A percentile compares a stretch with the other conserved stretches of the same genome.
These are phyloP conservation scores for Magnaporthales sp. DNA, from an alignment of 2,329 filamentous ascomycete species.

Conservation along the genomic window DNA sequence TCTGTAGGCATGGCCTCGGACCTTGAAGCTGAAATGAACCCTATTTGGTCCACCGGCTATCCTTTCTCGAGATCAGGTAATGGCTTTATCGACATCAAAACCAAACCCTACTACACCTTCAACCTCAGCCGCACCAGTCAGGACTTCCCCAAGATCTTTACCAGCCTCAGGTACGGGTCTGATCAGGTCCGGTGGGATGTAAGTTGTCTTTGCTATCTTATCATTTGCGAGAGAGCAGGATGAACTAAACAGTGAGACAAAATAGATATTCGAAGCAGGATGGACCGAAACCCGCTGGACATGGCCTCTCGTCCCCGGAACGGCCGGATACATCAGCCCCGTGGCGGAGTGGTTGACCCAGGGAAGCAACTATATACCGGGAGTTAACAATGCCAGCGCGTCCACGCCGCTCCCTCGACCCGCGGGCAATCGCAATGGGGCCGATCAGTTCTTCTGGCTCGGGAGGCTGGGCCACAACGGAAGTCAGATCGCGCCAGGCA, in stretches of 20 bases:
- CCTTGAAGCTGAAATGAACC: conserved; percentile 6
- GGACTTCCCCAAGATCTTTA: conserved; percentile 20
- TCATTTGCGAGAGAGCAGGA: too few species aligned
- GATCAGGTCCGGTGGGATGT: conserved; percentile 20
- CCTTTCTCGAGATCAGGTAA: conserved; percentile 5
- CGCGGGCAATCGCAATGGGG: background rate
- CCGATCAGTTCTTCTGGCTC: conserved; percentile 10
- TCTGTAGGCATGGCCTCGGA: conserved; percentile 5
- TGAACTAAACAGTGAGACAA: too few species aligned
- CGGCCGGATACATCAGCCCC: conserved; percentile 14
- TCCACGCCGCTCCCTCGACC: background rate
- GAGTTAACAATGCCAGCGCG: background rate
- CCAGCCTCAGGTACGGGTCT: conserved; percentile 15
- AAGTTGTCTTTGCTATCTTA: conserved; percentile 10
- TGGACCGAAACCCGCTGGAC: conserved; percentile 15
- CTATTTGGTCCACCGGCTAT: conserved; percentile 2
- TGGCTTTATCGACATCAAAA: conserved; percentile 2
- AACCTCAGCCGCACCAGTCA: conserved; percentile 15
- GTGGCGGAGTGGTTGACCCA: conserved; percentile 10
- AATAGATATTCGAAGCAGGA: conserved; percentile 10
- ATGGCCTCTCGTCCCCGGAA: conserved; percentile 16
- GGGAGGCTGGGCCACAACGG: conserved; percentile 13
- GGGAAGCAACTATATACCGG: background rate
- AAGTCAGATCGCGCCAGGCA: conserved; percentile 23
- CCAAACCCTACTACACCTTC: conserved; percentile 10